phyloP scores from a whole-genome alignment of 768 basidiomycete genomes.

The Zangia roseola region DNA sequence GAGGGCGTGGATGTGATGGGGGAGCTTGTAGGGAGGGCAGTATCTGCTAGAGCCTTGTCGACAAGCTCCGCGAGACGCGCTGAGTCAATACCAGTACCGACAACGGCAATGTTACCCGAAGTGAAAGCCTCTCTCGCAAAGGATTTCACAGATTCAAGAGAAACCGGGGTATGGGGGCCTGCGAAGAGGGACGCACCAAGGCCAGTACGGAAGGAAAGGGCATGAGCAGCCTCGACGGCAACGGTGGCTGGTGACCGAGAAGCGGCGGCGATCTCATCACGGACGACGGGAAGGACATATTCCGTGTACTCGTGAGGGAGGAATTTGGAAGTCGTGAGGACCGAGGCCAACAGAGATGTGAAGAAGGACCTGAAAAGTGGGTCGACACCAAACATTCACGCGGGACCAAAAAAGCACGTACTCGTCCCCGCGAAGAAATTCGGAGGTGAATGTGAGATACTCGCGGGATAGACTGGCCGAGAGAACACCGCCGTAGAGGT shows the following conservation, averaged over 20 bases:
- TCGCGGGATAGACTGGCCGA: conserved; percentile 84
- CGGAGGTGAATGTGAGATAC: conserved; percentile 89
- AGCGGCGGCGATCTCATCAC: conserved; percentile 66
- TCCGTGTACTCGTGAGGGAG: conserved; percentile 76
- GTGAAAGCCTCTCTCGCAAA: conserved; percentile 75
- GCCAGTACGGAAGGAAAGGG: conserved; percentile 89
- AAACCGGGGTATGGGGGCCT: conserved; percentile 60
- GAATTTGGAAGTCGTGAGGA: conserved; percentile 80
- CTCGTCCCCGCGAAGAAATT: conserved; percentile 96
- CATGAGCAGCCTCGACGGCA: conserved; percentile 86
- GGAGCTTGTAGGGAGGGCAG: conserved; percentile 35
- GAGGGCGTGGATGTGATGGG: conserved; percentile 27
- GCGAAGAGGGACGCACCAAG: conserved; percentile 92
- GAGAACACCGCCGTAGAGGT: conserved; percentile 90
- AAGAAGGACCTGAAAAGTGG: conserved; percentile 68
- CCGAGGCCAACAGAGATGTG: conserved; percentile 82
- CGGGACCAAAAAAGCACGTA: conserved; percentile 46
- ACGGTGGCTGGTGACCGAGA: conserved; percentile 56
- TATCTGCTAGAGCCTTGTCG: conserved; percentile 56
- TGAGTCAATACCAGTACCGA: conserved; percentile 85
- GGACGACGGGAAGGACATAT: conserved; percentile 68
- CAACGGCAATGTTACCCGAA: conserved; percentile 77
- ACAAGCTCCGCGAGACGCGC: conserved; percentile 69
- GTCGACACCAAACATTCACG: neutral
- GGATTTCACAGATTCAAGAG: conserved; percentile 66